These are phyloP conservation scores for Geum urbanum DNA, from an alignment of 306 rosid genomes.

Conservation along the genomic window DNA sequence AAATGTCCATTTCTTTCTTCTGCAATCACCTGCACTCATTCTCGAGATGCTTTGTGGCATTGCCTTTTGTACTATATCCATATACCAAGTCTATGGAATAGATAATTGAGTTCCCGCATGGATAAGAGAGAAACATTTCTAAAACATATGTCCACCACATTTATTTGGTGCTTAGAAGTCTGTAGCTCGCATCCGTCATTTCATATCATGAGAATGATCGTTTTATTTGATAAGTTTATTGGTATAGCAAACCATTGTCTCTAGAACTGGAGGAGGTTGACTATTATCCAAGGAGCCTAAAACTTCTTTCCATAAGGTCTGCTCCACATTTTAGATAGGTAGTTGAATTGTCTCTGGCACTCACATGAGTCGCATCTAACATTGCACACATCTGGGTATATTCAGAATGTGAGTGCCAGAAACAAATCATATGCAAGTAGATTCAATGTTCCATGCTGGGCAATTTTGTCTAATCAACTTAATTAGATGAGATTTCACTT, in stretches of 20 bases:
- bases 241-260: neutral
- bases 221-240: neutral
- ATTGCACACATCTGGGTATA: neutral
- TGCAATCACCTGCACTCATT: neutral
- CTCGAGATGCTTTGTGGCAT: neutral
- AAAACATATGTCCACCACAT: neutral
- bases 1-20: neutral
- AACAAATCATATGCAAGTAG: neutral
- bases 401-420: neutral
- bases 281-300: neutral
- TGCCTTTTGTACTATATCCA: neutral
- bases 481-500: neutral
- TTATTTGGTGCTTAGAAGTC: neutral
- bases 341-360: neutral
- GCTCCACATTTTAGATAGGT: neutral
- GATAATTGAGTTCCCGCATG: neutral
- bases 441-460: neutral
- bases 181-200: neutral
- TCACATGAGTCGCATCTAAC: constrained; percentile 3
- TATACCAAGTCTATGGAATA: neutral
- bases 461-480: neutral
- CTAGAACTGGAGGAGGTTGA: constrained; percentile 7
- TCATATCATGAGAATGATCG: neutral
- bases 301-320: neutral
- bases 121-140: neutral